Base-by-base conservation (phyloP, 176 grass and related monocot genomes). In the Echinochloa phyllopogon region DNA sequence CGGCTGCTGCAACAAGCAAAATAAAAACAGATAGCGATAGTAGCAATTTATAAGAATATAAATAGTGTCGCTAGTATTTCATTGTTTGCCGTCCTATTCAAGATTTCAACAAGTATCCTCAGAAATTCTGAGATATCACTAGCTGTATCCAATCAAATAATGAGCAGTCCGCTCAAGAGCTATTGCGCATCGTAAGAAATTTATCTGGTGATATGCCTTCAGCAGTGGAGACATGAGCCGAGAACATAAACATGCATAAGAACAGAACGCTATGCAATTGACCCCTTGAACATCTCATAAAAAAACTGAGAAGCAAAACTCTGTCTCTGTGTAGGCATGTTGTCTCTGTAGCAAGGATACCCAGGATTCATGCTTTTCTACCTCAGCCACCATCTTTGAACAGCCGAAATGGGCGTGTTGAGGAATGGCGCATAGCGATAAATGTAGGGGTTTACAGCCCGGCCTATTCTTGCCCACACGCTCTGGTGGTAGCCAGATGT, bases 311-410 rank as follows among this genome's bases (percentile, higher is more conserved):
- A 12, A 21, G 17, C 8, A 41, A 33, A 47, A 11, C 21, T 74
- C 21, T 21, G 25, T 49, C 69, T 37, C 41, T 20, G 27, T 74
- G 38, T 67, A 62, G 53, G 60, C 9, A 48, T 12, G 12, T 78
- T 70, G 11, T 82, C 40, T 66, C 2, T 66, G 11, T 47, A 18
- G 4, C 36, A 51, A 23, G 65, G 78, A 21, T 72, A 56, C 39
- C 29, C 49, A 4, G 15, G 56, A 65, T 56, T 27, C 25, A 38
- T 56, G 37, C 47, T 21, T 49, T 81, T 51, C 89, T 95, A 99
- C 78, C 93, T 92, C 48, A 96, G 79, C 96, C 96, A 99, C 96
- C 96, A 99, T 88, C 93, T 92, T 83, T 94, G 93, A 42, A 94
- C 74, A 12, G 86, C 57, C 2, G 89, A 95, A 86, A 98, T 90